Conservation (phyloP, 2,329 filamentous ascomycete genomes). For the Trichophyton benhamiae region DNA sequence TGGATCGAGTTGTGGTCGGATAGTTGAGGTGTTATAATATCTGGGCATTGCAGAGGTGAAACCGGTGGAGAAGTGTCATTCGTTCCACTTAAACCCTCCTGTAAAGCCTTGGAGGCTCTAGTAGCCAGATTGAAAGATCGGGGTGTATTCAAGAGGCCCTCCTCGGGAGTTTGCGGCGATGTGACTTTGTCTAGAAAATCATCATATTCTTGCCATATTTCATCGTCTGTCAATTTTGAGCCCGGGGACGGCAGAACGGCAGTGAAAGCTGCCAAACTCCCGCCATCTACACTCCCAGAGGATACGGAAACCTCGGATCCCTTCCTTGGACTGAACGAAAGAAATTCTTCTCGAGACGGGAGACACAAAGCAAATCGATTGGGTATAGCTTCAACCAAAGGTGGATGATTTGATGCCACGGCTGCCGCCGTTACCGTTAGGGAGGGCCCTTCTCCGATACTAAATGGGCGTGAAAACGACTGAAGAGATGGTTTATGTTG, state of each 20-base stretch:
- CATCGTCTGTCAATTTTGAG: slow-evolving; percentile 61
- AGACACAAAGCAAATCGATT: neutral
- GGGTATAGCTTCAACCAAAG: slow-evolving; percentile 3
- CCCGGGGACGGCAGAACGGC: slow-evolving; percentile 52
- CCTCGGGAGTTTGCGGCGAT: slow-evolving; percentile 31
- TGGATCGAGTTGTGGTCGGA: slow-evolving; percentile 26
- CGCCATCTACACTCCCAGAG: slow-evolving; percentile 39
- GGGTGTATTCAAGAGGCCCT: slow-evolving; percentile 14
- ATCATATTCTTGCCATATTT: slow-evolving; percentile 90
- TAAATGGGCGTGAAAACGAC: slow-evolving; percentile 79
- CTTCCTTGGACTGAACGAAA: slow-evolving; percentile 61
- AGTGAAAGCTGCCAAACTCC: slow-evolving; percentile 50
- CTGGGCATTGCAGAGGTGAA: slow-evolving; percentile 11
- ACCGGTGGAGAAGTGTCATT: slow-evolving; percentile 10
- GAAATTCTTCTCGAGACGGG: slow-evolving; percentile 45
- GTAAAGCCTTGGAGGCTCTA: slow-evolving; percentile 28
- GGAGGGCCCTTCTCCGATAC: slow-evolving; percentile 35
- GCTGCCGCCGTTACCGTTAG: slow-evolving; percentile 18
- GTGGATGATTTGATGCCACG: slow-evolving; percentile 6
- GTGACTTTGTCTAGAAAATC: slow-evolving; percentile 66
- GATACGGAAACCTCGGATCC: slow-evolving; percentile 56
- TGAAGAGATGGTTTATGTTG: slow-evolving; percentile 56
- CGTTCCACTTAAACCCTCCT: slow-evolving; percentile 23
- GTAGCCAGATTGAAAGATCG: slow-evolving; percentile 27
- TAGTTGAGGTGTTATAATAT: slow-evolving; percentile 11